Percentiles rank a stretch among this genome's conserved stretches.
Evolutionary conservation across 345 rosid species (phyloP).

Genomic region (Aquilaria yunnanensis): DNA sequence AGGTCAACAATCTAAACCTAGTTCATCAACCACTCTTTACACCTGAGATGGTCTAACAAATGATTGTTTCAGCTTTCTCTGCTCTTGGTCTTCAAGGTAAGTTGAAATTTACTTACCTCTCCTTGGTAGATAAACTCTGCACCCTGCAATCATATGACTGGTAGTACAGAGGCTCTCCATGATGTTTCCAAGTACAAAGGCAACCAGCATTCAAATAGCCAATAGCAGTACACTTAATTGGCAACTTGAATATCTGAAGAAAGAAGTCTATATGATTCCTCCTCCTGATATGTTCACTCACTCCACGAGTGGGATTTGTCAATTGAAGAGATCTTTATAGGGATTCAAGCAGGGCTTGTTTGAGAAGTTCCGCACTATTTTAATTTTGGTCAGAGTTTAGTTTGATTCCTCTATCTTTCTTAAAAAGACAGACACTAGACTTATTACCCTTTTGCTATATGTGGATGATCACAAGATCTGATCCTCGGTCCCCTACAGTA

Average conservation of each 20-base stretch:
- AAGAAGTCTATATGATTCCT: no score
- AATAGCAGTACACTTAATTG: not conserved
- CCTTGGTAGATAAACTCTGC: not conserved
- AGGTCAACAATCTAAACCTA: not conserved
- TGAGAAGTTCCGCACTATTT: no score
- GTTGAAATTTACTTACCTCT: conserved; percentile 3
- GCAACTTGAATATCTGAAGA: no score
- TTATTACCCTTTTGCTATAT: not conserved
- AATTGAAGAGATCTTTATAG: not conserved
- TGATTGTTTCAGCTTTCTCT: conserved; percentile 4
- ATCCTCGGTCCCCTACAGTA: not conserved
- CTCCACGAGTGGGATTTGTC: no score
- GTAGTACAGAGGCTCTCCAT: conserved; percentile 3
- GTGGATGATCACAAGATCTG: not conserved
- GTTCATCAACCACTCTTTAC: not conserved
- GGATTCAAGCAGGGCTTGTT: not conserved
- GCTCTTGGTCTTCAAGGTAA: conserved; percentile 9
- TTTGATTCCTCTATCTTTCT: not conserved
- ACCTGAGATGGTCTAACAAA: conserved; percentile 6
- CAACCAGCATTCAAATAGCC: not conserved
- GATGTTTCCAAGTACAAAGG: not conserved
- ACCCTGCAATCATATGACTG: not conserved
- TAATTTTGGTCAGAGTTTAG: not conserved
- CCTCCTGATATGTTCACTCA: no score
- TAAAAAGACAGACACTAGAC: not conserved